These are phyloP conservation scores for Elongisporangium undulatum DNA, from an alignment of 352 stramenopile genomes.

Conservation along the genomic window DNA sequence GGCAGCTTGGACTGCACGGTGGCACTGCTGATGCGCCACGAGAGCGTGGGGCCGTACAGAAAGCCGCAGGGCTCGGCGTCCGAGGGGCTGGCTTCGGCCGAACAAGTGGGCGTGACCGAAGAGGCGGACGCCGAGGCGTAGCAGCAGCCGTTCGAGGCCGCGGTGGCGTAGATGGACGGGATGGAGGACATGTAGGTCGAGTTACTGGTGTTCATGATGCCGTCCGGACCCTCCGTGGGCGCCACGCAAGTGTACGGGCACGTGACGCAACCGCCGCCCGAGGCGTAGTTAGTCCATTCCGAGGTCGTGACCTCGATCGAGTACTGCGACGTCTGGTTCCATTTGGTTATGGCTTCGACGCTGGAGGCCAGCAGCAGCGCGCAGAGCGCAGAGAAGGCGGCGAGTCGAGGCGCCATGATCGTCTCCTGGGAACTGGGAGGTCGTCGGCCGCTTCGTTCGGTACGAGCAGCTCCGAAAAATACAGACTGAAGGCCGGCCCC, in stretches of 20 bases:
- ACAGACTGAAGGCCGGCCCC: neutral
- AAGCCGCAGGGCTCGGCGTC: conserved; percentile 75
- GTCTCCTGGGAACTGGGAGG: neutral
- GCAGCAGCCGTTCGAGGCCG: conserved; percentile 76
- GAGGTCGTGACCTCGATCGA: conserved; percentile 62
- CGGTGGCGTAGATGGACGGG: conserved; percentile 65
- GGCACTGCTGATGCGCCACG: conserved; percentile 73
- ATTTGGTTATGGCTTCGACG: conserved; percentile 27
- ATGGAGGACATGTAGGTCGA: conserved; percentile 61
- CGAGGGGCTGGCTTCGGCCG: conserved; percentile 48
- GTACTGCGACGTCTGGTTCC: conserved; percentile 70
- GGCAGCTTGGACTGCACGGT: conserved; percentile 26
- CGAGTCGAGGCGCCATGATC: conserved; percentile 5
- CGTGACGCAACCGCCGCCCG: conserved; percentile 79
- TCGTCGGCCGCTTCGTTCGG: neutral
- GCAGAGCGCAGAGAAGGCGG: conserved; percentile 10
- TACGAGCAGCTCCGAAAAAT: neutral
- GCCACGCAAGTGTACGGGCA: conserved; percentile 86
- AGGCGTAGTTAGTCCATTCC: conserved; percentile 82
- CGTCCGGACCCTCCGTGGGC: conserved; percentile 61
- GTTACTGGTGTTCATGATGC: conserved; percentile 80
- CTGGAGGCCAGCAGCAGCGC: conserved; percentile 10
- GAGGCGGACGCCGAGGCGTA: conserved; percentile 44
- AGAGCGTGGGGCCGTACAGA: conserved; percentile 76
- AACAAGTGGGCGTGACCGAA: conserved; percentile 55